These are phyloP conservation scores for Leishmania guyanensis DNA, from an alignment of 208 protist species.

Conservation along the genomic window DNA sequence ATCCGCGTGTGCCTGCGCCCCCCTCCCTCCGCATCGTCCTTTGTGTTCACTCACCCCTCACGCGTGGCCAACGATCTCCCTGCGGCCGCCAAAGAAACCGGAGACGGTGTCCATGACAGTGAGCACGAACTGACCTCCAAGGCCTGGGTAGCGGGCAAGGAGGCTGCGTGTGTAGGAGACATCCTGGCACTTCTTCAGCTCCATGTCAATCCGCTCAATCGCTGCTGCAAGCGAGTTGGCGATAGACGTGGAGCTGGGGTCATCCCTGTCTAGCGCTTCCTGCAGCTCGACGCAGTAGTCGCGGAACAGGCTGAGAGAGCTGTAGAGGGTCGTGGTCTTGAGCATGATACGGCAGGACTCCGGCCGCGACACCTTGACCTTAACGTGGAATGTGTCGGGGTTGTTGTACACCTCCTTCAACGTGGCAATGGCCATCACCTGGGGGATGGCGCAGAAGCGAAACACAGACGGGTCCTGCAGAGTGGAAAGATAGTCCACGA, in stretches of 20 bases:
- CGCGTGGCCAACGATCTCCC: background rate
- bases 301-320: constrained; percentile 39
- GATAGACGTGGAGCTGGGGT: constrained; percentile 37
- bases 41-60: background rate
- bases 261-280: constrained; percentile 31
- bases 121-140: constrained; percentile 54
- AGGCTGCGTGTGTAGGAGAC: constrained; percentile 44
- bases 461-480: constrained; percentile 89
- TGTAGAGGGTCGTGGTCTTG: constrained; percentile 42
- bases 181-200: constrained; percentile 29
- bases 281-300: constrained; percentile 45
- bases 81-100: constrained; percentile 7
- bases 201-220: constrained; percentile 29
- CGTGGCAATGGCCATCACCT: constrained; percentile 97
- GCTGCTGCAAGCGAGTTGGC: constrained; percentile 25
- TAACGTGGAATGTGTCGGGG: constrained; percentile 85
- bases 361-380: constrained; percentile 94
- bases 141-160: constrained; percentile 55
- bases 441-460: constrained; percentile 96
- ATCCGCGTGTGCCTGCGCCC: background rate
- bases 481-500: constrained; percentile 86
- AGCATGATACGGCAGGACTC: constrained; percentile 68
- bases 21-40: background rate
- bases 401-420: constrained; percentile 95
- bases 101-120: constrained; percentile 41